These are phyloP conservation scores for Eucalyptus erythrocorys DNA, from an alignment of 345 rosid species.

Conservation along the genomic window DNA sequence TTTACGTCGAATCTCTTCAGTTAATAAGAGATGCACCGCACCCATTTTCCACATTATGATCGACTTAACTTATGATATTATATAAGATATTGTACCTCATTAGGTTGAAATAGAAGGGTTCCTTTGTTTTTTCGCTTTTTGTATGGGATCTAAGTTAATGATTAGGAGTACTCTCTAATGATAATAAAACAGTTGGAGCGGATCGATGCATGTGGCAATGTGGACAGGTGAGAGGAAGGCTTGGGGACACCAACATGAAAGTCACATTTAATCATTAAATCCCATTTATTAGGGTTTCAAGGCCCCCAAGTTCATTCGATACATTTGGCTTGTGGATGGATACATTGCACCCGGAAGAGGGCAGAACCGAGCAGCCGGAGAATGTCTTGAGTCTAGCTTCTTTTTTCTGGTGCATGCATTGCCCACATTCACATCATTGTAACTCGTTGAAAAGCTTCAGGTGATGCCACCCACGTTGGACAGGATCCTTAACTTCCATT, in stretches of 20 bases:
- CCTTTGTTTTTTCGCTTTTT: background rate
- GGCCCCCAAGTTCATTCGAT: background rate
- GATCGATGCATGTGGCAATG: slow-evolving; percentile 6
- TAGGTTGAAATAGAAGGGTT: background rate
- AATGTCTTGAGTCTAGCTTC: background rate
- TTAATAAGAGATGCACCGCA: background rate
- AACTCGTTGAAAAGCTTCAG: background rate
- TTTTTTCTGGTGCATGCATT: background rate
- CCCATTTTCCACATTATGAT: background rate
- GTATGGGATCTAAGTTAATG: slow-evolving; percentile 16
- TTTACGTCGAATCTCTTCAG: background rate
- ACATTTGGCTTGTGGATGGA: background rate
- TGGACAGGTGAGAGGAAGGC: background rate
- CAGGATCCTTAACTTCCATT: background rate
- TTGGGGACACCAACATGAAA: background rate
- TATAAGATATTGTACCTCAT: background rate
- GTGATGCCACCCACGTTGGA: background rate
- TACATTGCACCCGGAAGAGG: background rate
- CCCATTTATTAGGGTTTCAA: background rate
- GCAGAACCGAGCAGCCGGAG: background rate
- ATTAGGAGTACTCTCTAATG: slow-evolving; percentile 5
- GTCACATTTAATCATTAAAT: background rate
- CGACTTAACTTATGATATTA: background rate
- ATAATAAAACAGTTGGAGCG: background rate
- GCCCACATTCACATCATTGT: background rate